Evolutionary conservation across 192 early-diverging fungal genomes (phyloP).

Genomic region (Entrophospora sp.): DNA sequence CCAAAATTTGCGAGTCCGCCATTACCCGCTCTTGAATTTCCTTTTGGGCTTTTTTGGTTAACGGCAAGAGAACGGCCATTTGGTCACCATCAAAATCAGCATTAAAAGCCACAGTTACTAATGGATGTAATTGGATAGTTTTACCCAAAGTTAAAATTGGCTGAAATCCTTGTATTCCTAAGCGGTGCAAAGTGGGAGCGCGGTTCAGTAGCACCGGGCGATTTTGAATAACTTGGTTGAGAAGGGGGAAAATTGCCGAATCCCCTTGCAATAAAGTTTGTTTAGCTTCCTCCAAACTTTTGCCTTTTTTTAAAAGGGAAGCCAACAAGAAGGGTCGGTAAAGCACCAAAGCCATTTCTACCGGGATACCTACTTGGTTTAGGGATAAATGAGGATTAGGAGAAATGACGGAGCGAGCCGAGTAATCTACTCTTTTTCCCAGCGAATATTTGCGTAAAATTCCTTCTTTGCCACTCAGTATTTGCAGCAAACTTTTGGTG

Average conservation of each 20-base stretch:
- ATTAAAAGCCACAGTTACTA: slow-evolving; percentile 7
- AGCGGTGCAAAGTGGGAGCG: not conserved
- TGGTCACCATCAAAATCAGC: slow-evolving; percentile 15
- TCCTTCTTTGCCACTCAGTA: too few relatives aligned
- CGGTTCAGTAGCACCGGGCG: not conserved
- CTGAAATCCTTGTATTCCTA: slow-evolving; percentile 7
- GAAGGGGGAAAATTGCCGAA: too few relatives aligned
- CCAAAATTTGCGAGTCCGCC: not conserved
- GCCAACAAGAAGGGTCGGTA: not conserved
- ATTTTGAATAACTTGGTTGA: too few relatives aligned
- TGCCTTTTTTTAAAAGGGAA: not conserved
- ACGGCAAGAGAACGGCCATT: not conserved
- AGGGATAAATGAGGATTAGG: not conserved
- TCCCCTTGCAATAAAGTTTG: too few relatives aligned
- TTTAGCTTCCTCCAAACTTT: too few relatives aligned
- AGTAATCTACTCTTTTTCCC: too few relatives aligned
- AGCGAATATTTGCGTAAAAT: too few relatives aligned
- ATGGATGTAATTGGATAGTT: slow-evolving; percentile 7
- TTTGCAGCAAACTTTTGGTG: too few relatives aligned
- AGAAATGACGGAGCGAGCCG: not conserved
- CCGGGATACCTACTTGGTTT: not conserved
- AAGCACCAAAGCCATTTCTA: not conserved
- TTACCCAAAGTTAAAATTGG: not conserved
- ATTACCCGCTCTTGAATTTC: slow-evolving; percentile 1
- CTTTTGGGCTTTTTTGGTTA: not conserved